A percentile compares a stretch with the other conserved stretches of the same genome.
Conservation (phyloP, 2,329 filamentous ascomycete genomes). For the Atkinsonella hypoxylon region DNA sequence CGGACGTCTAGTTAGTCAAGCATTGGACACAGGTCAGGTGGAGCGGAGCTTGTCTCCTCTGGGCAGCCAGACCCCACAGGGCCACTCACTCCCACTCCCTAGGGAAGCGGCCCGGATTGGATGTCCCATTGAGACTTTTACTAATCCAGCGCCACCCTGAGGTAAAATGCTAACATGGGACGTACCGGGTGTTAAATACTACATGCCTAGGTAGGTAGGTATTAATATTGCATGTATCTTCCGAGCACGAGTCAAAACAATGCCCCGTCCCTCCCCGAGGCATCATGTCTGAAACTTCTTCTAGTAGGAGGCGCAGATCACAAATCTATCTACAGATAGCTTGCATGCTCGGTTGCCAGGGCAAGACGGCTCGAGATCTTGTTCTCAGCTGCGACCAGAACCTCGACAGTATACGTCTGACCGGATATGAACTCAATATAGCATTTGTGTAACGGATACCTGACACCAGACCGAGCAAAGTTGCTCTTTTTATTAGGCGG, state of each 20-base stretch:
- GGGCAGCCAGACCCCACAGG: not conserved
- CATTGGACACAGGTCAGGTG: not conserved
- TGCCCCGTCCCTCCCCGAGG: no score
- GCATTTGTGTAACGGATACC: slow-evolving; percentile 1
- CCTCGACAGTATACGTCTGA: slow-evolving; percentile 10
- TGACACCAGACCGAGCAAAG: no score
- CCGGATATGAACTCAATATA: slow-evolving; percentile 15
- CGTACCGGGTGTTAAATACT: no score
- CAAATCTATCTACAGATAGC: slow-evolving; percentile 11
- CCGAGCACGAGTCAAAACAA: no score
- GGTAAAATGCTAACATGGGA: no score
- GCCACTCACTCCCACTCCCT: not conserved
- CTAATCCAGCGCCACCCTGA: not conserved
- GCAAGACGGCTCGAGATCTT: accelerated
- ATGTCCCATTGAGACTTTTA: not conserved
- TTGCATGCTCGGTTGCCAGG: accelerated
- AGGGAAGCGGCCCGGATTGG: no score
- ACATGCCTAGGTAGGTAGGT: no score
- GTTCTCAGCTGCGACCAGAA: not conserved
- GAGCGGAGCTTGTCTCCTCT: not conserved
- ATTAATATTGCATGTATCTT: no score
- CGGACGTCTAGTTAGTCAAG: not conserved
- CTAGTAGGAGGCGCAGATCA: no score
- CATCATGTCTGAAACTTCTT: no score
- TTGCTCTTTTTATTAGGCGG: not conserved